Percentiles rank a stretch among this genome's conserved stretches.
Evolutionary conservation across 2,329 filamentous ascomycete species (phyloP).

Genomic region (Pseudonectria foliicola): DNA sequence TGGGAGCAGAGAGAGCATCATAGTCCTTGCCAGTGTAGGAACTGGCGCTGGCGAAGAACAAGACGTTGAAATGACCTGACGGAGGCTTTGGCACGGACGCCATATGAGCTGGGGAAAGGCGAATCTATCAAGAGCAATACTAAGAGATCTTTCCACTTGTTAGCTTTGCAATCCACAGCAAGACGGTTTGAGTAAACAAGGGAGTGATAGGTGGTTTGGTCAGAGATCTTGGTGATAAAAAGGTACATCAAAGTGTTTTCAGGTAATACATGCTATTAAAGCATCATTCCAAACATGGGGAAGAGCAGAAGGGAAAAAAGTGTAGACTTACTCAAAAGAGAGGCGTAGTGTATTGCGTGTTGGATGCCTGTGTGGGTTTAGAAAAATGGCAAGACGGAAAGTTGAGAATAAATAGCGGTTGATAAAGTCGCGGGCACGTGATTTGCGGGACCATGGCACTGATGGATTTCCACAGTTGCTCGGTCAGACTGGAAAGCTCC

Average conservation of each 20-base stretch:
- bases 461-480: no score
- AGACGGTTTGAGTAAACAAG: conserved; percentile 2
- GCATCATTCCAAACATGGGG: conserved; percentile 40
- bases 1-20: conserved; percentile 60
- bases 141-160: conserved; percentile 11
- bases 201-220: conserved; percentile 26
- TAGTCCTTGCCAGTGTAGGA: conserved; percentile 62
- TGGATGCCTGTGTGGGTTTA: conserved; percentile 1
- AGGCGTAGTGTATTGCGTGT: conserved; percentile 6
- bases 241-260: conserved; percentile 47
- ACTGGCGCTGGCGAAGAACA: conserved; percentile 74
- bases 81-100: conserved; percentile 40
- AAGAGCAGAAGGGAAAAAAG: conserved; percentile 2
- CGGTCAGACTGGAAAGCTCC: no score
- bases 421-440: no score
- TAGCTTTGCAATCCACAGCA: conserved; percentile 9
- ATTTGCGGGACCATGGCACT: no score
- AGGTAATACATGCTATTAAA: conserved; percentile 53
- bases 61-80: conserved; percentile 63
- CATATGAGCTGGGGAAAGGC: conserved; percentile 20
- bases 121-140: background rate
- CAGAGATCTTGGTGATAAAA: conserved; percentile 70
- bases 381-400: background rate
- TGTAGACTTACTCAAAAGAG: conserved; percentile 19
- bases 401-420: no score